phyloP scores from a whole-genome alignment of 208 protist species.

The Crithidia acanthocephali region DNA sequence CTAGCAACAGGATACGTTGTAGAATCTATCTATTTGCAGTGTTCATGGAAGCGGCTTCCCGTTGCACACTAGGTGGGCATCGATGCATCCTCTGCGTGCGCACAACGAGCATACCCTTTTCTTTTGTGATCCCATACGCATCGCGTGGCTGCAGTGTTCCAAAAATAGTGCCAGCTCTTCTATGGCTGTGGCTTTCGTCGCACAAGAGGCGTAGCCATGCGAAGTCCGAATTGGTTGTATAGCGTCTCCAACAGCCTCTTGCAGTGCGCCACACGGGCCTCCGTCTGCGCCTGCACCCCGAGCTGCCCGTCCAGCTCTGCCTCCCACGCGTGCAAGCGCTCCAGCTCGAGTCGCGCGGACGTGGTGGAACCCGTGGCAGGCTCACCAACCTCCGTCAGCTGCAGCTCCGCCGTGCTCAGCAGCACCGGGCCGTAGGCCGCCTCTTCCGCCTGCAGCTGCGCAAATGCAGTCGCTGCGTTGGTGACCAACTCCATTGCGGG shows the following conservation, averaged over 20 bases:
- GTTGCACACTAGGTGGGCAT: too few species aligned
- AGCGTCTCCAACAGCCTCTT: constrained; percentile 28
- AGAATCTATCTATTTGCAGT: too few species aligned
- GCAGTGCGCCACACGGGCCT: constrained; percentile 14
- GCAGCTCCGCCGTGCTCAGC: constrained; percentile 30
- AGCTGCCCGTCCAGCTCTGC: constrained; percentile 20
- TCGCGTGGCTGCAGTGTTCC: background rate
- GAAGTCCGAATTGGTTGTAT: constrained; percentile 34
- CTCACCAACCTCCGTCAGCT: constrained; percentile 59
- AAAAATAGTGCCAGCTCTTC: too few species aligned
- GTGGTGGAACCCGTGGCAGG: constrained; percentile 58
- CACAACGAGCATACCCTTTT: too few species aligned
- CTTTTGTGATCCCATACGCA: background rate
- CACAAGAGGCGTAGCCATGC: constrained; percentile 32
- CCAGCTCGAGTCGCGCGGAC: constrained; percentile 60
- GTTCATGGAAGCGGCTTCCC: too few species aligned
- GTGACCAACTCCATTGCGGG: constrained; percentile 35
- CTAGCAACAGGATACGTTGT: too few species aligned
- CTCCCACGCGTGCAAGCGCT: constrained; percentile 37
- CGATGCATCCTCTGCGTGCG: too few species aligned
- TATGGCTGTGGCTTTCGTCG: background rate
- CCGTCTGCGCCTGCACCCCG: constrained; percentile 3
- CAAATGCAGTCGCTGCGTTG: constrained; percentile 19
- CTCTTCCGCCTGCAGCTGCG: constrained; percentile 28
- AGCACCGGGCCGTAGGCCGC: constrained; percentile 14